Conservation (phyloP, 345 rosid species). For the Heritiera littoralis region DNA sequence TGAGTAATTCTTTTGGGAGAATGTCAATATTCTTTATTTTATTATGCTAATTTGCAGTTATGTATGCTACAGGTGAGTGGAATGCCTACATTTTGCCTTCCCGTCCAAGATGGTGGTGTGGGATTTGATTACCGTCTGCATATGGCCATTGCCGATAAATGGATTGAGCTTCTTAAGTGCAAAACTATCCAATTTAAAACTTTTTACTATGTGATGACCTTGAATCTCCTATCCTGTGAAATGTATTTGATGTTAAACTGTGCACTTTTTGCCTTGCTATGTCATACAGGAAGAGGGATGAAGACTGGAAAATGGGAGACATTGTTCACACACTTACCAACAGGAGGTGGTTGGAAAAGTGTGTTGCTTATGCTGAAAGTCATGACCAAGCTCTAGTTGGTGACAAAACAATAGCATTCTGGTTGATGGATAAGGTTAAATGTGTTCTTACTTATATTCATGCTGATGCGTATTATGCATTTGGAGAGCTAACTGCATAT, state of each 20-base stretch:
- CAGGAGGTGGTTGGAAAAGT: conserved; percentile 93
- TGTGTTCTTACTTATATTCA: background rate
- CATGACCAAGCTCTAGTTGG: conserved; percentile 99
- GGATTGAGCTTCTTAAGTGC: conserved; percentile 95
- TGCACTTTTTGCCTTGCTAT: conserved; percentile 17
- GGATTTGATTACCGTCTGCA: conserved; percentile 99
- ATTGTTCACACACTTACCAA: conserved; percentile 73
- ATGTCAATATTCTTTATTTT: background rate
- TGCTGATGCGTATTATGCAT: background rate
- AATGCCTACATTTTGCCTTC: conserved; percentile 97
- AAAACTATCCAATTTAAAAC: conserved; percentile 17
- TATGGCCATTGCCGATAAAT: conserved; percentile 97
- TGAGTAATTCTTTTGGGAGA: background rate
- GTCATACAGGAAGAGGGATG: conserved; percentile 73
- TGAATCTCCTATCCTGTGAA: conserved; percentile 9
- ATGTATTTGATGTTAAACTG: conserved; percentile 14
- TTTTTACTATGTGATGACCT: conserved; percentile 12
- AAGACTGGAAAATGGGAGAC: conserved; percentile 86
- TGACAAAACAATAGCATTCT: conserved; percentile 95
- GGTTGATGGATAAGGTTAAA: conserved; percentile 97
- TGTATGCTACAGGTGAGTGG: conserved; percentile 77
- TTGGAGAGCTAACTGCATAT: background rate
- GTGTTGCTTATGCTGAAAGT: conserved; percentile 89
- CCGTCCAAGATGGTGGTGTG: conserved; percentile 89
- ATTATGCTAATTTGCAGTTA: background rate